Conservation (phyloP, 2,329 filamentous ascomycete species). For the Ilyonectria sp. region DNA sequence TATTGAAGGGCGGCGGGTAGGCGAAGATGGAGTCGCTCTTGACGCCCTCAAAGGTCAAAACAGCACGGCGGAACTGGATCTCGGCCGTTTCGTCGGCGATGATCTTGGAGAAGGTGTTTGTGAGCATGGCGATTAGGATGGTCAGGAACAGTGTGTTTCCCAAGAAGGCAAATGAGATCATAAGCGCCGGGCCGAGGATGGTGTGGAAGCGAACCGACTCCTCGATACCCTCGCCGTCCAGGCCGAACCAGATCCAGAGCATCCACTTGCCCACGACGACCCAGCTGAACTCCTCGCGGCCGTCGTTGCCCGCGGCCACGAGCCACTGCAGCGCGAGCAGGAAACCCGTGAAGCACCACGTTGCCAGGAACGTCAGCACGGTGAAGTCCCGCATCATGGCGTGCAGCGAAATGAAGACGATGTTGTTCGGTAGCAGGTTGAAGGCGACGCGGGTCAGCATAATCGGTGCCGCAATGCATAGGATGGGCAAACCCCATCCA, state of each 20-base stretch:
- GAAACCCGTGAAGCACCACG: constrained; percentile 81
- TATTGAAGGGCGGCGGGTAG: constrained; percentile 80
- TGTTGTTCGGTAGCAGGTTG: constrained; percentile 81
- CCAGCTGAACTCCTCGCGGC: constrained; percentile 54
- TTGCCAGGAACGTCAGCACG: constrained; percentile 75
- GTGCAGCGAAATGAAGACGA: constrained; percentile 81
- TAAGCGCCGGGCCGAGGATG: constrained; percentile 77
- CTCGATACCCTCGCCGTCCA: constrained; percentile 73
- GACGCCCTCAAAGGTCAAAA: constrained; percentile 81
- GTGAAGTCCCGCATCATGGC: constrained; percentile 84
- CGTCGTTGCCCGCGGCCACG: constrained; percentile 49
- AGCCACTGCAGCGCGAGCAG: constrained; percentile 80
- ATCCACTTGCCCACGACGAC: constrained; percentile 81
- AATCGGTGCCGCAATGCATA: constrained; percentile 78
- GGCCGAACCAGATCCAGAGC: constrained; percentile 85
- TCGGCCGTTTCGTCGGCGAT: constrained; percentile 79
- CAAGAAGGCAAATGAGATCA: constrained; percentile 81
- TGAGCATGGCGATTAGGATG: constrained; percentile 81
- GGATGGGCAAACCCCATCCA: constrained; percentile 73
- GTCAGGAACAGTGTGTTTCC: constrained; percentile 83
- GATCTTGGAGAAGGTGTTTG: constrained; percentile 80
- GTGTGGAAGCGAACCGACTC: constrained; percentile 73
- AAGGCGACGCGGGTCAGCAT: constrained; percentile 80
- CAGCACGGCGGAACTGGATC: constrained; percentile 79
- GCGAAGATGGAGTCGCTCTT: constrained; percentile 80